Conservation (phyloP, 148 eudicot species). For the Cornus florida region DNA sequence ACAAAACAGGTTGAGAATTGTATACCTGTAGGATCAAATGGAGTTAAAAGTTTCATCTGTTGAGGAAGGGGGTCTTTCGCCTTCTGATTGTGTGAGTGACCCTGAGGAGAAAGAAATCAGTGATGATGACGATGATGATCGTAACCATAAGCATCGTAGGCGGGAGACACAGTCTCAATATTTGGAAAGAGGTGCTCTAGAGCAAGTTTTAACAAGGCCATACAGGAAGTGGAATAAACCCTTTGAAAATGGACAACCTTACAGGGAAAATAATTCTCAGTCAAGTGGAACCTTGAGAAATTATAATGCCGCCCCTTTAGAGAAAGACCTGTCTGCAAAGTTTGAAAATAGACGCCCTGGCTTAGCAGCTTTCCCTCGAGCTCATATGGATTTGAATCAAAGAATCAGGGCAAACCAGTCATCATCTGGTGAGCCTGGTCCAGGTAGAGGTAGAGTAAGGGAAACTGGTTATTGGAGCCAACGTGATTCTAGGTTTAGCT, state of each 20-base stretch:
- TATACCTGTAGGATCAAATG: conserved; percentile 34
- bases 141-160: conserved; percentile 97
- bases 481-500: conserved; percentile 59
- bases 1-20: not conserved
- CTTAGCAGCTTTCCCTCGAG: conserved; percentile 37
- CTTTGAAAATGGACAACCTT: conserved; percentile 66
- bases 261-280: conserved; percentile 51
- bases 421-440: conserved; percentile 51
- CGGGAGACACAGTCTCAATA: conserved; percentile 73
- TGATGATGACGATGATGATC: conserved; percentile 98
- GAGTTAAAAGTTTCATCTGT: conserved; percentile 59
- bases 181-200: conserved; percentile 55
- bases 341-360: conserved; percentile 60
- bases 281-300: conserved; percentile 41
- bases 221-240: conserved; percentile 71
- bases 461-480: conserved; percentile 52
- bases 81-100: conserved; percentile 63
- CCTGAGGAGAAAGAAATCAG: conserved; percentile 89
- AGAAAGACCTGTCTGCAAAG: conserved; percentile 48
- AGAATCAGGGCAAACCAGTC: conserved; percentile 39
- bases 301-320: conserved; percentile 27
- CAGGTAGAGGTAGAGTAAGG: conserved; percentile 73
- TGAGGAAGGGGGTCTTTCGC: conserved; percentile 50
- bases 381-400: conserved; percentile 31
- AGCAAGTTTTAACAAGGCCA: conserved; percentile 57